Conservation (phyloP, 805 yeast genomes). For the Lipomyces chichibuensis region DNA sequence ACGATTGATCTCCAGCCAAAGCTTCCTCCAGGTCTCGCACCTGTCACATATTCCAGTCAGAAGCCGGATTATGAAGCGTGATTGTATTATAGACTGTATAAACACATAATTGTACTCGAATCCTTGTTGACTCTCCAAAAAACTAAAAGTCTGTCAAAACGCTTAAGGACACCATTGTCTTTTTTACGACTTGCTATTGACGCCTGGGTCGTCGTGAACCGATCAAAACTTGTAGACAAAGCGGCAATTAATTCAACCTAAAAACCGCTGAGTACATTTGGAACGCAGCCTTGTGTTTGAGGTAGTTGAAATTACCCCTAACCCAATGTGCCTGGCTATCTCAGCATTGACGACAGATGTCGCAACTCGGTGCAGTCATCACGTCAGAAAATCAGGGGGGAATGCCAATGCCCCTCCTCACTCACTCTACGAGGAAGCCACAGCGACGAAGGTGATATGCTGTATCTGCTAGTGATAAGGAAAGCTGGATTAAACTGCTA, state of each 20-base stretch:
- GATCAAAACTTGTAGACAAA: no score
- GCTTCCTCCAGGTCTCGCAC: slow-evolving; percentile 31
- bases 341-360: background rate
- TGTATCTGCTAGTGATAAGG: no score
- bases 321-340: background rate
- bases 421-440: background rate
- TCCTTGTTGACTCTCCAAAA: background rate
- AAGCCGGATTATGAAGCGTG: slow-evolving; percentile 28
- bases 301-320: background rate
- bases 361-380: background rate
- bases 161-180: background rate
- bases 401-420: background rate
- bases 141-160: no score
- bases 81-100: background rate
- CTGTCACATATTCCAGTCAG: slow-evolving; percentile 28
- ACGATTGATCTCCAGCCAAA: slow-evolving; percentile 6
- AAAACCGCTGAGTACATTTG: no score
- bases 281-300: no score
- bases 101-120: background rate
- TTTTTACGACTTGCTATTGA: background rate
- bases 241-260: no score
- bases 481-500: background rate
- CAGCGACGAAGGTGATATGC: background rate
- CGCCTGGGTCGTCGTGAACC: no score
- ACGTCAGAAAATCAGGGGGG: background rate